These are phyloP conservation scores for Boletus subluridellus DNA, from an alignment of 1,284 basidiomycete species.

Conservation along the genomic window DNA sequence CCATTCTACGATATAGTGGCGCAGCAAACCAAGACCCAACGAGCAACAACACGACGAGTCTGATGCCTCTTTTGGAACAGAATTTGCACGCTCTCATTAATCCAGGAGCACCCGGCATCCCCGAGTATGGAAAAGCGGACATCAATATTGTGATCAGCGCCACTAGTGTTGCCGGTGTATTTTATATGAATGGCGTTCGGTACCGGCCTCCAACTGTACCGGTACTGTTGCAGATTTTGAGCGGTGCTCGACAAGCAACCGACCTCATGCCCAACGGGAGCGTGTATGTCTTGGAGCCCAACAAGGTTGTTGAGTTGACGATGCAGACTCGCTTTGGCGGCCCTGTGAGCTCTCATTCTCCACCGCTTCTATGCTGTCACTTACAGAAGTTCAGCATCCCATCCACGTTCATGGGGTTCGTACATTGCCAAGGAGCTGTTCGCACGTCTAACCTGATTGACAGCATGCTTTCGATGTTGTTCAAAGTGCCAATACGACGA, in stretches of 20 bases:
- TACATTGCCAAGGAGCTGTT: background rate
- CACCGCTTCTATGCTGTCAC: background rate
- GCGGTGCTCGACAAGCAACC: constrained; percentile 29
- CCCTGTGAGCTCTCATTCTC: constrained; percentile 17
- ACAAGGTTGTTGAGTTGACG: constrained; percentile 36
- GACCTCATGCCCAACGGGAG: constrained; percentile 31
- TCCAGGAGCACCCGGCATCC: constrained; percentile 34
- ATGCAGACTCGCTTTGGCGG: constrained; percentile 18
- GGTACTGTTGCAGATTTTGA: constrained; percentile 38
- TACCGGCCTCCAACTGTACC: constrained; percentile 34
- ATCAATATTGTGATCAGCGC: constrained; percentile 26
- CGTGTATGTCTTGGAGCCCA: constrained; percentile 31
- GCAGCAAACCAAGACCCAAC: constrained; percentile 44
- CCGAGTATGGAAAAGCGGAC: constrained; percentile 31
- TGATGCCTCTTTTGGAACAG: constrained; percentile 30
- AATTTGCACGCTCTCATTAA: constrained; percentile 35
- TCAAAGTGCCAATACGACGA: no score
- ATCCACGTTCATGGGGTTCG: constrained; percentile 44
- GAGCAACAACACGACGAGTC: constrained; percentile 27
- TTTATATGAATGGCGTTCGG: constrained; percentile 21
- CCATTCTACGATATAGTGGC: constrained; percentile 52
- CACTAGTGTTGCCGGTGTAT: constrained; percentile 14
- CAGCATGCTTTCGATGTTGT: no score
- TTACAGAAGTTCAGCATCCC: constrained; percentile 31
- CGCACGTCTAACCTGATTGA: no score